A percentile compares a stretch with the other conserved stretches of the same genome.
Evolutionary conservation across 441 rosid genomes (phyloP).

Genomic region (Isatis lusitanica): DNA sequence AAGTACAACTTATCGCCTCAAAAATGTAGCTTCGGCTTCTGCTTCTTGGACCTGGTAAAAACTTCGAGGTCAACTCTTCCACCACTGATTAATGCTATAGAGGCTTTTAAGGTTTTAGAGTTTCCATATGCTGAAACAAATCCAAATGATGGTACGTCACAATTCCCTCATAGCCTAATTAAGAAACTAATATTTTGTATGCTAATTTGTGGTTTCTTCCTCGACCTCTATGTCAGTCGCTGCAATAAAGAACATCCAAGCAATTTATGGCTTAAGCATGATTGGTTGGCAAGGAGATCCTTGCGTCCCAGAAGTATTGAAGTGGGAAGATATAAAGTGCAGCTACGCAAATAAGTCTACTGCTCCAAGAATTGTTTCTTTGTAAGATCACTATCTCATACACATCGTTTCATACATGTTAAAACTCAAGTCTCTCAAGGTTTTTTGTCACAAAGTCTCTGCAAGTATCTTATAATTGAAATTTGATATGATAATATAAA

Average conservation of each 20-base stretch:
- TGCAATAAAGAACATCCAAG: conserved; percentile 36
- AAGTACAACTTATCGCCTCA: conserved; percentile 1
- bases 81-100: conserved; percentile 36
- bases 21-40: not conserved
- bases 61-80: conserved; percentile 30
- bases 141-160: not conserved
- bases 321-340: conserved; percentile 40
- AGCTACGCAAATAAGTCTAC: conserved; percentile 26
- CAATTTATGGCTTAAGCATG: conserved; percentile 19
- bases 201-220: not conserved
- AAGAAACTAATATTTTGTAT: not conserved
- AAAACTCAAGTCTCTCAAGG: not conserved
- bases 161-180: not conserved
- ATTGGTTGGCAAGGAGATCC: conserved; percentile 54
- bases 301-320: conserved; percentile 31
- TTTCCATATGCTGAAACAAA: conserved; percentile 6
- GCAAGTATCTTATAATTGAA: not conserved
- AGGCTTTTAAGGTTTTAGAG: conserved; percentile 35
- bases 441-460: too few species aligned
- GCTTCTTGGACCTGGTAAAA: not conserved
- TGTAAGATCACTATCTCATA: conserved; percentile 28
- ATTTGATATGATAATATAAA: not conserved
- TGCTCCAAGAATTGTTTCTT: conserved; percentile 41
- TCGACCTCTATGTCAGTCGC: conserved; percentile 9
- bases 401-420: not conserved